These are phyloP conservation scores for Taiozyma onychis DNA, from an alignment of 1,139 yeast genomes.

Conservation along the genomic window DNA sequence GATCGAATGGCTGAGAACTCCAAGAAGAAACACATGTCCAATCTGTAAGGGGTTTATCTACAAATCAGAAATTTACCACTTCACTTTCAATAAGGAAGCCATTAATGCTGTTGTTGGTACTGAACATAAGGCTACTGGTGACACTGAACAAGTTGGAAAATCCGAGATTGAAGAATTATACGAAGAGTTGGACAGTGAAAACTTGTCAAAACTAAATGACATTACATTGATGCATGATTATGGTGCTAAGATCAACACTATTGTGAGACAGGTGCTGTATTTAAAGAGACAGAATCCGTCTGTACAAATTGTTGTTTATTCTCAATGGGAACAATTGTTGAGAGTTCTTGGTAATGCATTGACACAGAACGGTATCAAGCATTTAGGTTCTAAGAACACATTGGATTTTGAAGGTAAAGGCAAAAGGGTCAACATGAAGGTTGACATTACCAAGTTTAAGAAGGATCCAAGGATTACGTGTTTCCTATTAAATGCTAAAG, in stretches of 20 bases:
- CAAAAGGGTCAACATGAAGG: conserved; percentile 24
- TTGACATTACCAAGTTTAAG: conserved; percentile 60
- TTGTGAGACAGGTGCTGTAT: conserved; percentile 65
- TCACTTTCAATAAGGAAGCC: conserved; percentile 26
- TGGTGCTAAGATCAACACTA: conserved; percentile 83
- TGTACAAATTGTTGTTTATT: conserved; percentile 78
- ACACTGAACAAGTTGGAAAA: conserved; percentile 35
- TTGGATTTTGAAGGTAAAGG: conserved; percentile 4
- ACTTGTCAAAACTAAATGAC: conserved; percentile 41
- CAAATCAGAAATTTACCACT: conserved; percentile 48
- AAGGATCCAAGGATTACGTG: conserved; percentile 67
- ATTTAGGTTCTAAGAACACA: conserved; percentile 26
- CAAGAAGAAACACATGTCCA: conserved; percentile 53
- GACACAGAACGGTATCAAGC: conserved; percentile 48
- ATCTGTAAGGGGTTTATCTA: conserved; percentile 56
- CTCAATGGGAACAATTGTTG: conserved; percentile 82
- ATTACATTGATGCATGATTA: conserved; percentile 45
- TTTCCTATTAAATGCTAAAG: conserved; percentile 74
- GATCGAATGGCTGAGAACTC: conserved; percentile 56
- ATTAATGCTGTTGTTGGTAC: conserved; percentile 10
- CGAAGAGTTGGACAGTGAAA: conserved; percentile 34
- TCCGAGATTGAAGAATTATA: conserved; percentile 29
- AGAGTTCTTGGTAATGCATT: conserved; percentile 65
- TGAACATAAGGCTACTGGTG: conserved; percentile 6
- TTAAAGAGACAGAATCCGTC: conserved; percentile 50